These are phyloP conservation scores for Thyridium curvatum DNA, from an alignment of 2,329 filamentous ascomycete species.

Conservation along the genomic window DNA sequence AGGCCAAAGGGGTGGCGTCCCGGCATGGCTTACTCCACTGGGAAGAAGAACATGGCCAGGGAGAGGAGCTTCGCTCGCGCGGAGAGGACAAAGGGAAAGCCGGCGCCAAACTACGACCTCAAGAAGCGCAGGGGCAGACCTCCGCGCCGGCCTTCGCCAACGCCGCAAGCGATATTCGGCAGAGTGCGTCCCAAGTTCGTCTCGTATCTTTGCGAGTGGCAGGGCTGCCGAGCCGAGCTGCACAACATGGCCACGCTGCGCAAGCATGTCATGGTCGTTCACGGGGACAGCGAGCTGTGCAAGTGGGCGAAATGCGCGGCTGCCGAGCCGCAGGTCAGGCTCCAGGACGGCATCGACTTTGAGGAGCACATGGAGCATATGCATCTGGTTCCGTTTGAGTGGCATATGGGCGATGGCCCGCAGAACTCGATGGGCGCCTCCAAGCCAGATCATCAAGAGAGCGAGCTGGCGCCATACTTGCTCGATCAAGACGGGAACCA, in stretches of 20 bases:
- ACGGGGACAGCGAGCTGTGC: constrained; percentile 27
- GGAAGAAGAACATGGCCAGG: constrained; percentile 8
- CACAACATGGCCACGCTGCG: constrained; percentile 56
- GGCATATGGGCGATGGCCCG: constrained; percentile 56
- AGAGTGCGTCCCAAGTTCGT: constrained; percentile 35
- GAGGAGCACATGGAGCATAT: constrained; percentile 42
- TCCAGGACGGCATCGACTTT: constrained; percentile 25
- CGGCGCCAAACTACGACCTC: constrained; percentile 6
- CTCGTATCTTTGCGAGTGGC: constrained; percentile 56
- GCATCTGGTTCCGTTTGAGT: constrained; percentile 48
- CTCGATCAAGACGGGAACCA: constrained; percentile 45
- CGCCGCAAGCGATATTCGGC: constrained; percentile 34
- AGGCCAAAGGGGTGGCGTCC: constrained; percentile 42
- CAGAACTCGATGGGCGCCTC: constrained; percentile 25
- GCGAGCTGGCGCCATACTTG: constrained; percentile 39
- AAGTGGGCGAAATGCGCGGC: constrained; percentile 34
- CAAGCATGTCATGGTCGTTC: constrained; percentile 45
- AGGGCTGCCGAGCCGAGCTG: constrained; percentile 50
- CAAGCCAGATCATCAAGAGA: constrained; percentile 8
- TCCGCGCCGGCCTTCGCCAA: constrained; percentile 22
- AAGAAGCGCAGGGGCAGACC: constrained; percentile 7
- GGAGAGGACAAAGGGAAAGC: constrained; percentile 15
- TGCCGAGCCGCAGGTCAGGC: constrained; percentile 10
- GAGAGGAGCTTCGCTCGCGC: not conserved
- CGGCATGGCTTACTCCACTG: constrained; percentile 21